Evolutionary conservation across 305 asterid genomes (phyloP), one percentile per base, ranked within the genome.

Genomic region (Fraxinus platypoda): DNA sequence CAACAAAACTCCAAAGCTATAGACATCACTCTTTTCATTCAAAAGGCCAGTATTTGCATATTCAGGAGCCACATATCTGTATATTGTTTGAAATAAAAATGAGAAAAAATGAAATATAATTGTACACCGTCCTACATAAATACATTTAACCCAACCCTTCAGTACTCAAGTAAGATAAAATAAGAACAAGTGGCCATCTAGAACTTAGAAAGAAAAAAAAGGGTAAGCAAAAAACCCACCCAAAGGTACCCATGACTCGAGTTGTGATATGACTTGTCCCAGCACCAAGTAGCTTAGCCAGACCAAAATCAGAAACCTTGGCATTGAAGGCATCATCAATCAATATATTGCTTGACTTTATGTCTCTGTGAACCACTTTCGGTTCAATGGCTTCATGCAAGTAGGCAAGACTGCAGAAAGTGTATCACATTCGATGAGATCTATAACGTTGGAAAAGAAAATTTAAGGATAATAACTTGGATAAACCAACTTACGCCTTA

Each of bases 161-260:
- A 21, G 21, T 46, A 66, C 75, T 38, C 59, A 49, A 33, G 52
- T 70, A 25, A 74, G 52, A 78, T 9, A 11, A 21, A 66, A 46
- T 19, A 46, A 46, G 54, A 46, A 13, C 54, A 46, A 12, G n/a
- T 12, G 54, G n/a, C 54, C 54, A 15, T 46, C 5, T 3, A 46
- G 54, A 46, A 46, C 54, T 46, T 12, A 13, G n/a, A 46, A 46
- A 46, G 54, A 79, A 23, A 49, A 12, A 64, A 71, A 72, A 34
- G 15, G n/a, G 71, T 76, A 28, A 78, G 64, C 76, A 41, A 25
- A 54, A 68, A 76, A 88, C 97, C 87, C 76, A 95, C 98, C 98
- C 98, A 31, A 95, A 95, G 83, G 98, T 95, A 34, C 98, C 98
- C 98, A 95, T 95, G 85, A 95, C 98, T 46, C 98, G 92, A 72